Percentiles rank a stretch among this genome's conserved stretches.
Conservation (phyloP, 345 rosid species). For the Euphorbia lathyris region DNA sequence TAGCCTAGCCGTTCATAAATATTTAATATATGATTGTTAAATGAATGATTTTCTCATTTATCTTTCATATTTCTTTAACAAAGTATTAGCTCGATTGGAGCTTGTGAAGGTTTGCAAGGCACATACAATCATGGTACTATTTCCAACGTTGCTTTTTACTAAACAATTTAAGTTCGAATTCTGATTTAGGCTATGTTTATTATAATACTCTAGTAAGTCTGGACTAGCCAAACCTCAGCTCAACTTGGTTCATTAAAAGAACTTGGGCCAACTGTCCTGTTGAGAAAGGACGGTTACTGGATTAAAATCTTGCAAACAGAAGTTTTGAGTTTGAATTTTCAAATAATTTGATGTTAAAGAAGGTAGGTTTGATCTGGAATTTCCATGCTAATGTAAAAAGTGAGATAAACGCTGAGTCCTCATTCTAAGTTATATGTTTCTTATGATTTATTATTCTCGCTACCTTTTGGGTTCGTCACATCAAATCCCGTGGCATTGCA, state of each 20-base stretch:
- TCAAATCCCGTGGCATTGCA: background rate
- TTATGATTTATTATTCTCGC: background rate
- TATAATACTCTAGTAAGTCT: background rate
- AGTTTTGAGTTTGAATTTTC: background rate
- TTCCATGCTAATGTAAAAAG: background rate
- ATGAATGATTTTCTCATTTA: background rate
- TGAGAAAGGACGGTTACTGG: background rate
- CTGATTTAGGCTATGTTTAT: background rate
- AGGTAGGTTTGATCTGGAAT: background rate
- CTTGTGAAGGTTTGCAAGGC: background rate
- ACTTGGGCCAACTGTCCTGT: background rate
- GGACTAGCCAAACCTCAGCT: background rate
- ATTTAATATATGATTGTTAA: background rate
- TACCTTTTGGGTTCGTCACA: too few relatives aligned
- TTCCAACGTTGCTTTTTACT: background rate
- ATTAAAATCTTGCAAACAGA: background rate
- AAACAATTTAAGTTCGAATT: background rate
- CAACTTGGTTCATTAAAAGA: background rate
- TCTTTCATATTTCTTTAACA: background rate
- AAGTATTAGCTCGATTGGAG: background rate
- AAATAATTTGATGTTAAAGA: background rate
- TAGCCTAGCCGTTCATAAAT: background rate
- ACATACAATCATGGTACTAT: background rate
- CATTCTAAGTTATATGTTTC: background rate
- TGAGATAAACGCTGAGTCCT: too few relatives aligned